A percentile compares a stretch with the other conserved stretches of the same genome.
Evolutionary conservation across 164 flowering plant species (phyloP).

Genomic region (Hamamelis virginiana): DNA sequence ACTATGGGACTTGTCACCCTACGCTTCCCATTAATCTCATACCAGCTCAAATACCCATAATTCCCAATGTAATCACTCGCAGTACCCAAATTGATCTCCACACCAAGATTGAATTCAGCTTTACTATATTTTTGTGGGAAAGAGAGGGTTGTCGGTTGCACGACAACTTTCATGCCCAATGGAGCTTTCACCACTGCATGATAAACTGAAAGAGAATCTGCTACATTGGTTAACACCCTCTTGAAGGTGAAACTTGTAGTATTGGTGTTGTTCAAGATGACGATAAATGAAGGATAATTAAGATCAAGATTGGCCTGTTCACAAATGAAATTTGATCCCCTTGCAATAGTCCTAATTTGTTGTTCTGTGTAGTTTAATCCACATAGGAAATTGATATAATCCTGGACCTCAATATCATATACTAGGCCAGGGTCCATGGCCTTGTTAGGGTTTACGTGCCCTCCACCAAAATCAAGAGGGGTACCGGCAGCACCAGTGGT

Average conservation of each 20-base stretch:
- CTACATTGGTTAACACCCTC: conserved; percentile 31
- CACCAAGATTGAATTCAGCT: no score
- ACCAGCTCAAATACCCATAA: no score
- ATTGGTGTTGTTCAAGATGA: conserved; percentile 22
- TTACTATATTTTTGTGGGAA: conserved; percentile 12
- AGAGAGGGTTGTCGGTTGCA: conserved; percentile 24
- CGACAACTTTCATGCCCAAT: conserved; percentile 25
- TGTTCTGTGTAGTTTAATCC: conserved; percentile 27
- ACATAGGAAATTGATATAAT: conserved; percentile 35
- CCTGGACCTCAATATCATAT: conserved; percentile 27
- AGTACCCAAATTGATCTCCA: no score
- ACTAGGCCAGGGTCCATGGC: conserved; percentile 51
- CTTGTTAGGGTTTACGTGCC: conserved; percentile 38
- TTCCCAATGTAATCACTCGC: conserved; percentile 15
- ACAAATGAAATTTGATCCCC: conserved; percentile 22
- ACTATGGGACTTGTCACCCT: no score
- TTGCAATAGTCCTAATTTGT: conserved; percentile 26
- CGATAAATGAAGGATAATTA: no score
- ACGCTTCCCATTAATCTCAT: no score
- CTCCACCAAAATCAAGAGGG: conserved; percentile 40
- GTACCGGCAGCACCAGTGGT: conserved; percentile 17
- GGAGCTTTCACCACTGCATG: conserved; percentile 21
- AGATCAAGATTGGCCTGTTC: no score
- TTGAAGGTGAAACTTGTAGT: conserved; percentile 19
- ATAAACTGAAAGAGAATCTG: conserved; percentile 10